Evolutionary conservation across 306 rosid genomes (phyloP), one percentile per base, ranked within the genome.

Genomic region (Comarum palustre): DNA sequence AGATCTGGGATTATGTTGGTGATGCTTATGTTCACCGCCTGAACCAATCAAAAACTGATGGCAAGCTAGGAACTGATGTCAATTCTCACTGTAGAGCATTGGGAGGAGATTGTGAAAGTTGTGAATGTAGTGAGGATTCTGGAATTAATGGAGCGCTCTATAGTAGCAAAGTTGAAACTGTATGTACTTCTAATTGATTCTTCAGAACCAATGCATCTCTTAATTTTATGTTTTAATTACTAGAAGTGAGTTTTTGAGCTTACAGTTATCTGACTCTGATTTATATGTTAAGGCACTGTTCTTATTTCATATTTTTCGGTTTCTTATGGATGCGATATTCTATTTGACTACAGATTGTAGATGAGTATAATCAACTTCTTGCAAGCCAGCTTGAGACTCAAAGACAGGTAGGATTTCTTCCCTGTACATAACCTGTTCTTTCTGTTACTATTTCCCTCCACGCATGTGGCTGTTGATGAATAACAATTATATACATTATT

Each of bases 1-100:
- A 89, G 89, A 94, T 94, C 80, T 94, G 97, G 97, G 97, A 94
- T 84, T 94, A 94, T 69, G 93, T 88, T 72, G 96, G 97, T 66
- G 96, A 89, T 77, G 84, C 55, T 74, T 94, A 88, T 57, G 99
- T 91, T 75, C 97, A 91, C 58, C 90, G 99, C 32, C 85, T 90
- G 84, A 94, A 91, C 79, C 97, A 94, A 70, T 88, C 97, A 25
- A 91, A 86, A 87, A 77, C 68, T 86, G 97, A 88, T 85, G 86
- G 86, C 81, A 94, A 91, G 79, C 82, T 79, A 54, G 82, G 77
- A 36, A 82, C 81, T 66, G 92, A 76, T 80, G 84, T 69, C 78
- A 83, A 81, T 77, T 75, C 84, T 17, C 86, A 15, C 48, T 89
- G 91, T 73, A 75, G 64, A 73, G 81, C 90, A 14, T 67, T 59